Conservation (phyloP, 345 rosid genomes). For the Ailanthus altissimus region DNA sequence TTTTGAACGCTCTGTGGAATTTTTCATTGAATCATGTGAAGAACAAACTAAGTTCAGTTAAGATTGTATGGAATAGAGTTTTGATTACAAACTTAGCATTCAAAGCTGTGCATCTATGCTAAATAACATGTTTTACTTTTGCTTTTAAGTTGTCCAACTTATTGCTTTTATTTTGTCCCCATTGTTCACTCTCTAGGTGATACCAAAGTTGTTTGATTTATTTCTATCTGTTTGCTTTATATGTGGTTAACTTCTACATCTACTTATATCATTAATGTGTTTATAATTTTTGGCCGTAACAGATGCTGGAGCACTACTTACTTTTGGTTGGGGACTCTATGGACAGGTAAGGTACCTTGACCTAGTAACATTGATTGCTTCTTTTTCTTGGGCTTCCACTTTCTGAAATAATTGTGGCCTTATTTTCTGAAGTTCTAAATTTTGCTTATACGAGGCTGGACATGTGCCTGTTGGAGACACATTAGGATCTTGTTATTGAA, state of each 20-base stretch:
- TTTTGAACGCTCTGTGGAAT: neutral
- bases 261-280: neutral
- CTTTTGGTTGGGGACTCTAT: slow-evolving; percentile 99
- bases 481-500: neutral
- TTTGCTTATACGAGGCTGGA: neutral
- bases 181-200: neutral
- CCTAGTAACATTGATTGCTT: slow-evolving; percentile 4
- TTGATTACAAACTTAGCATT: neutral
- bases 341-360: slow-evolving; percentile 75
- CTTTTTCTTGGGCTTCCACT: neutral
- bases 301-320: slow-evolving; percentile 95
- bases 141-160: neutral
- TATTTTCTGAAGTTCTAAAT: slow-evolving; percentile 1
- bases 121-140: neutral
- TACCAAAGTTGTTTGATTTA: neutral
- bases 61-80: neutral
- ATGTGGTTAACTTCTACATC: neutral
- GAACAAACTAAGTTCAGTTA: neutral
- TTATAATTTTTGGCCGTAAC: slow-evolving; percentile 32
- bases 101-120: neutral
- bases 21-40: slow-evolving; percentile 1
- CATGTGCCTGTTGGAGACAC: neutral
- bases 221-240: slow-evolving; percentile 7
- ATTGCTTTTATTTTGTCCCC: neutral
- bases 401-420: neutral